These are phyloP conservation scores for Coprinopsis strossmayeri DNA, from an alignment of 768 basidiomycete genomes.

Conservation along the genomic window DNA sequence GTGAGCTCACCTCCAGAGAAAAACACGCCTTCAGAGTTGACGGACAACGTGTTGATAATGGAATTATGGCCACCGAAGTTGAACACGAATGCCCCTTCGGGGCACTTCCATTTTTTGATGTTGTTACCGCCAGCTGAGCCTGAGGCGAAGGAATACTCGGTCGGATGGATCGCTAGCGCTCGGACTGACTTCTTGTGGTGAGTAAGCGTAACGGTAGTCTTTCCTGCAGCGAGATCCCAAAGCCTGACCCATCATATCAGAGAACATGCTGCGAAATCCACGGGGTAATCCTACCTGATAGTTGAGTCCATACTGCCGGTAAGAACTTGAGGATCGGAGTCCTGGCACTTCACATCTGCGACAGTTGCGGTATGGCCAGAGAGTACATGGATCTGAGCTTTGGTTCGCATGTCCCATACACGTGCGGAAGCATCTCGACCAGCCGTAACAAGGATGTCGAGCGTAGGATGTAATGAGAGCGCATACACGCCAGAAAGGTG, in stretches of 20 bases:
- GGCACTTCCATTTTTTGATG: slow-evolving; percentile 99
- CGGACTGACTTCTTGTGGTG: slow-evolving; percentile 99
- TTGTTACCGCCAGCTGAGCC: slow-evolving; percentile 99
- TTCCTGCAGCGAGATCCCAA: slow-evolving; percentile 98
- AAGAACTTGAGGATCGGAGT: slow-evolving; percentile 96
- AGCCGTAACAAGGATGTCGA: slow-evolving; percentile 91
- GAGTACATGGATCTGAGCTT: slow-evolving; percentile 90
- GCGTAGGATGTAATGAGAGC: slow-evolving; percentile 87
- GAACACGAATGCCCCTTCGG: slow-evolving; percentile 92
- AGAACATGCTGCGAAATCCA: not conserved
- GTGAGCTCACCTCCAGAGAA: slow-evolving; percentile 82
- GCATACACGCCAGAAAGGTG: slow-evolving; percentile 98
- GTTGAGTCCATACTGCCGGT: slow-evolving; percentile 99
- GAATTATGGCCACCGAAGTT: slow-evolving; percentile 96
- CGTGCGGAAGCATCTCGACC: slow-evolving; percentile 96
- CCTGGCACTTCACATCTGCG: slow-evolving; percentile 93
- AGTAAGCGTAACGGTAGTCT: slow-evolving; percentile 94
- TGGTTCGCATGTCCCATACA: slow-evolving; percentile 99
- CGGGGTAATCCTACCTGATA: slow-evolving; percentile 50
- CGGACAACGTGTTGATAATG: slow-evolving; percentile 92
- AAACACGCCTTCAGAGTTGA: slow-evolving; percentile 94
- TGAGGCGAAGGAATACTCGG: slow-evolving; percentile 93
- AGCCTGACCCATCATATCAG: slow-evolving; percentile 39
- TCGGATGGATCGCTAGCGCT: slow-evolving; percentile 90
- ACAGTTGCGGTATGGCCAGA: slow-evolving; percentile 93